Percentiles rank a stretch among this genome's conserved stretches.
Evolutionary conservation across 345 rosid species (phyloP).

Genomic region (Passiflora organensis): DNA sequence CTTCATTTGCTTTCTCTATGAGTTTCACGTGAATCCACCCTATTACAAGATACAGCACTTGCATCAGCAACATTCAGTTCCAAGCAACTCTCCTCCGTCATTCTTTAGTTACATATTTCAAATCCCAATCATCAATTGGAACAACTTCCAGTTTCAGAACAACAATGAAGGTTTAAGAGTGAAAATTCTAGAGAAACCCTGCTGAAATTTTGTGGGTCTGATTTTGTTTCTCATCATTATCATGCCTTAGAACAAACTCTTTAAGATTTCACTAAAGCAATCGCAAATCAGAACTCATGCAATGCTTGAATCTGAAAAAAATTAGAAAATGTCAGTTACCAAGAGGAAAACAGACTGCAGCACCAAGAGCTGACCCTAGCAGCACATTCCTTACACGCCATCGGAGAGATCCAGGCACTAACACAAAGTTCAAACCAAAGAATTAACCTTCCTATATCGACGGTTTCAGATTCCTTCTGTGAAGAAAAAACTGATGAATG

Average conservation of each 20-base stretch:
- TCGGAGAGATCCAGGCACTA: conserved; percentile 79
- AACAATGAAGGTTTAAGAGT: too few relatives aligned
- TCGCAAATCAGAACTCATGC: background rate
- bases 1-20: conserved; percentile 78
- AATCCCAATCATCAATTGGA: background rate
- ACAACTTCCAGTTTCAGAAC: too few relatives aligned
- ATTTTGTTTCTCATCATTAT: background rate
- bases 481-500: background rate
- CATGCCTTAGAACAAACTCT: background rate
- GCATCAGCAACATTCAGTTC: conserved; percentile 1
- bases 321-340: conserved; percentile 33
- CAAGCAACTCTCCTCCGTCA: background rate
- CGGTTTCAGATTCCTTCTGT: background rate
- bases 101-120: too few relatives aligned
- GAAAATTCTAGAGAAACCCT: too few relatives aligned
- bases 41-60: conserved; percentile 18
- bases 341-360: conserved; percentile 69
- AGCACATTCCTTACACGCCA: conserved; percentile 86
- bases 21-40: conserved; percentile 91
- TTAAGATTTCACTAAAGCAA: background rate
- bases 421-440: conserved; percentile 7
- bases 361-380: conserved; percentile 74
- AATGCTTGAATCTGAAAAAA: background rate
- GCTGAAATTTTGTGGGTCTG: background rate
- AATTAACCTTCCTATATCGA: background rate